Base-by-base conservation (phyloP, 768 basidiomycete genomes). In the Paxillus ammoniavirescens region DNA sequence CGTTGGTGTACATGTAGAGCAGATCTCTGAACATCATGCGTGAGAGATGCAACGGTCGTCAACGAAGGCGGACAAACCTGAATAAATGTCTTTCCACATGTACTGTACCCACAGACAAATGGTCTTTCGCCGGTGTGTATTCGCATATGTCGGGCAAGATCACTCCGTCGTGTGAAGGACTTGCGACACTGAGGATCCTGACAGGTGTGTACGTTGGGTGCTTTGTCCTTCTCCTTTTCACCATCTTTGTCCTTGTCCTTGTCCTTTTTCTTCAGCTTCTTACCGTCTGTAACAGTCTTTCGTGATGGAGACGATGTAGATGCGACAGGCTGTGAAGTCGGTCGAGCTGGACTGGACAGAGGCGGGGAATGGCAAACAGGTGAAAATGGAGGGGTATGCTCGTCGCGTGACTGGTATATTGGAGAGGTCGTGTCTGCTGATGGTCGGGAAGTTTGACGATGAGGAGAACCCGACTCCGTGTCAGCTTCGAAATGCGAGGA, bases 101-200 rank as follows among this genome's bases (percentile, higher is more conserved):
- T 85, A 28, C 71, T 63, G 60, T 89, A 78, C 33, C 77, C 75
- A 60, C 91, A 94, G 12, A 84, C 75, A 68, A 89, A 93, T 3
- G 92, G 92, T 48, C 92, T 79, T 68, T 94, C 92, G 15, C 92
- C 92, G 0, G 92, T 93, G 62, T 95, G 92, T 75, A 93, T 93
- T 42, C 91, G 83, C 77, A 84, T 89, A 66, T 95, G 92, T 26
- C 92, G 83, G 40, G 83, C 80, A 42, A 94, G 78, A 65, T 94
- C 92, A 64, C 91, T 93, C 54, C 86, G 81, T 21, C 92, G 82
- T 28, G 86, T 87, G 65, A 94, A 94, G 9, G 83, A 77, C 74
- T 93, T 94, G 61, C 79, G 77, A 63, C 92, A 94, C 37, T 84
- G 79, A 41, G 85, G 81, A 53, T 84, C 77, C 56, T 84, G 86